Percentiles rank a stretch among this genome's conserved stretches.
phyloP scores from a whole-genome alignment of 371 early-diverging fungal species.

The Rhizopus sp. region DNA sequence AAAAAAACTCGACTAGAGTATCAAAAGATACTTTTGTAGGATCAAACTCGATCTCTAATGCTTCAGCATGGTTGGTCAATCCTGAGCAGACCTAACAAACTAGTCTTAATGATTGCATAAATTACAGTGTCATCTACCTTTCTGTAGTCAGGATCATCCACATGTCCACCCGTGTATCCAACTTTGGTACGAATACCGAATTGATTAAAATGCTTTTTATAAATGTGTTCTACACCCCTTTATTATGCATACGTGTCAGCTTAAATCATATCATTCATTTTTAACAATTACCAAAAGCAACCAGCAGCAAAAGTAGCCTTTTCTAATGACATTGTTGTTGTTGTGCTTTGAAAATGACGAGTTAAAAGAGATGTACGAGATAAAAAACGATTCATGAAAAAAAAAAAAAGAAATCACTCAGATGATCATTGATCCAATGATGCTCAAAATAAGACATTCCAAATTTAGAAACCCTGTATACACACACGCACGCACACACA shows the following conservation, averaged over 20 bases:
- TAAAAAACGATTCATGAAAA: constrained; percentile 2
- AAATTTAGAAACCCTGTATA: too few species aligned
- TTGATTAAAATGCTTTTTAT: constrained; percentile 60
- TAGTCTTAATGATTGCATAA: background rate
- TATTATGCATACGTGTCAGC: background rate
- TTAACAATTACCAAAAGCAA: constrained; percentile 33
- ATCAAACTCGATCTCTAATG: constrained; percentile 75
- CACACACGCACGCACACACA: too few species aligned
- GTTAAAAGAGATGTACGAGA: constrained; percentile 12
- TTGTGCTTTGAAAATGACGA: constrained; percentile 9
- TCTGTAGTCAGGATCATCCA: constrained; percentile 58
- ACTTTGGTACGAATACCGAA: constrained; percentile 67
- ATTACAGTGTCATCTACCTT: constrained; percentile 41
- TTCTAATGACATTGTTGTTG: constrained; percentile 7
- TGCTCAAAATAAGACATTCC: too few species aligned
- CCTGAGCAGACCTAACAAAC: constrained; percentile 65
- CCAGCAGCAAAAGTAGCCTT: constrained; percentile 36
- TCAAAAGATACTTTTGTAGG: constrained; percentile 68
- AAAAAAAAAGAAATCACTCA: background rate
- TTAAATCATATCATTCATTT: background rate
- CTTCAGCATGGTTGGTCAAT: constrained; percentile 84
- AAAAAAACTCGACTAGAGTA: constrained; percentile 81
- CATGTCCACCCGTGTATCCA: constrained; percentile 83
- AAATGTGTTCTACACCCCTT: constrained; percentile 90
- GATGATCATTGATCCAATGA: background rate